Percentiles rank a stretch among this genome's conserved stretches.
phyloP scores from a whole-genome alignment of 768 basidiomycete genomes.

The Pholiota molesta region DNA sequence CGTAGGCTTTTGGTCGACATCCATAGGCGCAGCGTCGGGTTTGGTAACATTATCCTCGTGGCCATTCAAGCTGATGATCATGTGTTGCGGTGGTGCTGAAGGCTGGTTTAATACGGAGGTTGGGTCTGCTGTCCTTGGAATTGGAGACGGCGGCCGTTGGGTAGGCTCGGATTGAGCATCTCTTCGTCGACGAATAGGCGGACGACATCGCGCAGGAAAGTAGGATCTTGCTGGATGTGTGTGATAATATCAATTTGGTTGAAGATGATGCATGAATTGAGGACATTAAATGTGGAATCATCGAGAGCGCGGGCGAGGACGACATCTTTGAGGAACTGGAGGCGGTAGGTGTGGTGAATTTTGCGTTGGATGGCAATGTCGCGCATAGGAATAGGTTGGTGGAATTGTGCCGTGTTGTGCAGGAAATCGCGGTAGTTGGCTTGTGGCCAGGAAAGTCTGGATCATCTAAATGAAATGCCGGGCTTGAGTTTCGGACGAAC shows the following conservation, averaged over 20 bases:
- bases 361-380: conserved; percentile 79
- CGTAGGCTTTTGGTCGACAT: conserved; percentile 37
- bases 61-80: conserved; percentile 43
- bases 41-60: conserved; percentile 38
- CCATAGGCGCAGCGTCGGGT: conserved; percentile 38
- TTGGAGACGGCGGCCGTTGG: conserved; percentile 23
- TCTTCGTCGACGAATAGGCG: conserved; percentile 75
- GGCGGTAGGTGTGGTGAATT: conserved; percentile 95
- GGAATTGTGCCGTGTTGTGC: conserved; percentile 78
- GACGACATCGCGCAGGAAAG: conserved; percentile 80
- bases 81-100: conserved; percentile 28
- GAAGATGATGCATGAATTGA: conserved; percentile 97
- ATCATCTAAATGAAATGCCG: conserved; percentile 63
- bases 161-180: conserved; percentile 48
- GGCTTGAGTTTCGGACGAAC: conserved; percentile 13
- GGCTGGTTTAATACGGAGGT: conserved; percentile 25
- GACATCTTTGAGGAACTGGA: conserved; percentile 98
- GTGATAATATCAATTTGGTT: conserved; percentile 98
- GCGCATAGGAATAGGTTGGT: conserved; percentile 84
- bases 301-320: conserved; percentile 94
- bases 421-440: conserved; percentile 97
- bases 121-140: conserved; percentile 26
- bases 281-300: conserved; percentile 95
- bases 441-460: conserved; percentile 95
- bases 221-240: conserved; percentile 78